Evolutionary conservation across 495 filamentous ascomycete species (phyloP), one percentile per base, ranked within the genome.

Genomic region (Hyaloscypha variabilis): DNA sequence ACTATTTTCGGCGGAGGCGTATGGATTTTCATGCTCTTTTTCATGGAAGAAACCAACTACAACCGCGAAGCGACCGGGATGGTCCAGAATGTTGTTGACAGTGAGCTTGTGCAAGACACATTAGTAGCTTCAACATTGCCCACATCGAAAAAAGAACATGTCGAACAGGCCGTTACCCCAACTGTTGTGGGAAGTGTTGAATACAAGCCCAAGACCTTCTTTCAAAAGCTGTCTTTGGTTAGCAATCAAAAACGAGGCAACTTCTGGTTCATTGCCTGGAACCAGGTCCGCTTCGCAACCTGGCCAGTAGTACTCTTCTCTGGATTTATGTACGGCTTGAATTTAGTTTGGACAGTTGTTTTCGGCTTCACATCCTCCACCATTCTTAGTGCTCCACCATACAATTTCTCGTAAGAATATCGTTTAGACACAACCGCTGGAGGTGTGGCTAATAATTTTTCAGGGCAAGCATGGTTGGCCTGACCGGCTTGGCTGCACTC

Each of bases 21-120:
- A 1, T 81, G 84, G 56, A 71, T 86, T 6, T 87, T 89, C 65
- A 77, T 88, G 0, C 88, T 88, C 76, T 86, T 89, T 74, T 86
- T 88, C 74, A 85, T 88, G 82, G 88, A 90, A 74, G 88, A 91
- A 72, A 90, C 87, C 1, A 89, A 87, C 71, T 90, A 84, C 67
- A 77, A 80, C 54, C 83, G 82, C 14, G 67, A 42, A 13, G 72
- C 69, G 24, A 62, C 75, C 25, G 74, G 72, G 25, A 68, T 34
- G 25, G 67, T 34, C 31, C 31, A 34, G 31, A 13, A 34, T 34
- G 31, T 34, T 0, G 31, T 34, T 34, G 31, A 34, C 31, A 6
- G 2, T 6, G 31, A 13, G 31, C 2, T 34, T 34, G 31, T 0
- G 31, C 8, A 34, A 8, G 31, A 34, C 8, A 34, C 6, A 13